Conservation (phyloP, 202 grass and related monocot genomes). For the Bolboschoenoplectus hybrid region DNA sequence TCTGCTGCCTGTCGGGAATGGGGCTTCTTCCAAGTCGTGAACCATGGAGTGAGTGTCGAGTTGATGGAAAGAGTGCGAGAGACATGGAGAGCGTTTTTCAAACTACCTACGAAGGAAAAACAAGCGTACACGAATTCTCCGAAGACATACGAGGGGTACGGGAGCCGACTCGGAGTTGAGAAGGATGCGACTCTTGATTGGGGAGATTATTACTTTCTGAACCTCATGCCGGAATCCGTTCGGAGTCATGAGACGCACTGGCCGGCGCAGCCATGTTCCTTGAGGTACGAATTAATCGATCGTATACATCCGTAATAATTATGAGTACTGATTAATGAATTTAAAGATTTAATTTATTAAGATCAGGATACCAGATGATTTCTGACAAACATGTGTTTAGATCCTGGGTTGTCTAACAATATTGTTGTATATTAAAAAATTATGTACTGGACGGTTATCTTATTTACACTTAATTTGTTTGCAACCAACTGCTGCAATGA, state of each 20-base stretch:
- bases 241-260: slow-evolving; percentile 59
- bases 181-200: slow-evolving; percentile 87
- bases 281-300: slow-evolving; percentile 6
- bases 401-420: background rate
- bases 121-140: slow-evolving; percentile 73
- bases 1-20: slow-evolving; percentile 68
- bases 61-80: slow-evolving; percentile 55
- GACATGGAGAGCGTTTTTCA: slow-evolving; percentile 82
- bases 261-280: slow-evolving; percentile 55
- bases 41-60: slow-evolving; percentile 75
- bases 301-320: slow-evolving; percentile 19
- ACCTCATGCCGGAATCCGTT: slow-evolving; percentile 54
- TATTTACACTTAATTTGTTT: background rate
- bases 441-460: background rate
- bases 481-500: background rate
- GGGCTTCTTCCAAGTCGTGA: slow-evolving; percentile 94
- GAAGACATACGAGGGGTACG: slow-evolving; percentile 85
- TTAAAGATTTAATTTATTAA: slow-evolving; percentile 11
- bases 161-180: slow-evolving; percentile 80
- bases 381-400: background rate
- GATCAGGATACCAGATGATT: background rate
- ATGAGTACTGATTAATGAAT: background rate
- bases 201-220: slow-evolving; percentile 95
- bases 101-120: slow-evolving; percentile 56
- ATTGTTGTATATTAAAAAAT: slow-evolving; percentile 11